Percentiles rank a stretch among this genome's conserved stretches.
Conservation (phyloP, 108 stramenopile genomes). For the Conticribra weissflogii region DNA sequence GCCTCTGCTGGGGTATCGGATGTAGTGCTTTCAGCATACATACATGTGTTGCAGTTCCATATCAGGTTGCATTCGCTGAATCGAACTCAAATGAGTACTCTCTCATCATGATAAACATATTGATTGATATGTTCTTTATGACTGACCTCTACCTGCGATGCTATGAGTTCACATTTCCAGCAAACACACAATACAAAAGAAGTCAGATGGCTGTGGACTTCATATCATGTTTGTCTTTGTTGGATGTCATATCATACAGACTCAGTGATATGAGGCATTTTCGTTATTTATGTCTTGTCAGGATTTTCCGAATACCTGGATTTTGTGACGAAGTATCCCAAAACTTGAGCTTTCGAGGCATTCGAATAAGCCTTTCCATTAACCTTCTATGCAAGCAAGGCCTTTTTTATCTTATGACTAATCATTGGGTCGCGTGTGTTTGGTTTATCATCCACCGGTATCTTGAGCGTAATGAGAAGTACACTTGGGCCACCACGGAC, state of each 20-base stretch:
- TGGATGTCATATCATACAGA: constrained; percentile 25
- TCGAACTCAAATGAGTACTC: constrained; percentile 2
- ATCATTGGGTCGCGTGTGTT: constrained; percentile 62
- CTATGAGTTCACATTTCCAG: constrained; percentile 36
- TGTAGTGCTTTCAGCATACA: constrained; percentile 35
- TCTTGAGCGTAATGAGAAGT: constrained; percentile 30
- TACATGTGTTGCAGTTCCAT: constrained; percentile 27
- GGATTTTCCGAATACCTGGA: constrained; percentile 34
- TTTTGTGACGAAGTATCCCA: constrained; percentile 30
- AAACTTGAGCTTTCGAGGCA: constrained; percentile 37
- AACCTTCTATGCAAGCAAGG: constrained; percentile 35
- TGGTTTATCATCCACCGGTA: constrained; percentile 74
- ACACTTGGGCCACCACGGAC: constrained; percentile 66
- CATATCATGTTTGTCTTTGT: constrained; percentile 33
- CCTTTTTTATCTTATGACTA: constrained; percentile 45
- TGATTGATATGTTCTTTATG: constrained; percentile 53
- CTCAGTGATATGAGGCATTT: neutral
- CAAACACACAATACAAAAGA: constrained; percentile 35
- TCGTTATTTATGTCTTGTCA: constrained; percentile 40
- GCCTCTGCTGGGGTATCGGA: constrained; percentile 47
- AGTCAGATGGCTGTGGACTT: constrained; percentile 45
- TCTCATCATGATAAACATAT: constrained; percentile 25
- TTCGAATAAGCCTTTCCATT: constrained; percentile 37
- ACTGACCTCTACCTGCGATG: constrained; percentile 48
- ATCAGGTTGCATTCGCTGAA: constrained; percentile 35